phyloP scores from a whole-genome alignment of 129 eudicot species.

The Scalesia atractyloides region DNA sequence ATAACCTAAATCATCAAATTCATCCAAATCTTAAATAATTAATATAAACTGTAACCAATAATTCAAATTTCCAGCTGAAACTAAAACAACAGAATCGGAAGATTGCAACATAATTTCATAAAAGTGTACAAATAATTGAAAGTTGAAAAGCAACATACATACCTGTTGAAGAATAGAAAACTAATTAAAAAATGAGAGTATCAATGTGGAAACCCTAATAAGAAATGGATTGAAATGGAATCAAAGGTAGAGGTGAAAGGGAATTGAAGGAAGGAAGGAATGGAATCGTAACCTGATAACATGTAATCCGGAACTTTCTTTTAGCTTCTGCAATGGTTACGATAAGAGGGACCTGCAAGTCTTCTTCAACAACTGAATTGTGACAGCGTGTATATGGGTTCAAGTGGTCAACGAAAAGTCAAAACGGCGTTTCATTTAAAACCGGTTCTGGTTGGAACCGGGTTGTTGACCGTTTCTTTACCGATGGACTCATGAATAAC shows the following conservation, averaged over 20 bases:
- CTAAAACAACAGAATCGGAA: not conserved
- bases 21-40: not conserved
- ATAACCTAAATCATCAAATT: constrained; percentile 1
- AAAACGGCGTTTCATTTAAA: no score
- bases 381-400: no score
- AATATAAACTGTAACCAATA: not conserved
- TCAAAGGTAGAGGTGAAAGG: constrained; percentile 1
- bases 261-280: constrained; percentile 31
- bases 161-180: constrained; percentile 27
- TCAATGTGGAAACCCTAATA: constrained; percentile 14
- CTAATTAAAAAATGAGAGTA: not conserved
- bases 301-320: constrained; percentile 24
- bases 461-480: no score
- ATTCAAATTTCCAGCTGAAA: not conserved
- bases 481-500: no score
- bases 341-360: no score
- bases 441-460: no score
- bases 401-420: no score
- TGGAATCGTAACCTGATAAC: not conserved
- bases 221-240: constrained; percentile 20
- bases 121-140: constrained; percentile 9
- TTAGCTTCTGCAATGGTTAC: constrained; percentile 16
- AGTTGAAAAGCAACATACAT: constrained; percentile 23
- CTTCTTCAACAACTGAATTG: no score
- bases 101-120: not conserved